Base-by-base conservation (phyloP, 2,329 filamentous ascomycete species). In the Aspergillus fischeri region DNA sequence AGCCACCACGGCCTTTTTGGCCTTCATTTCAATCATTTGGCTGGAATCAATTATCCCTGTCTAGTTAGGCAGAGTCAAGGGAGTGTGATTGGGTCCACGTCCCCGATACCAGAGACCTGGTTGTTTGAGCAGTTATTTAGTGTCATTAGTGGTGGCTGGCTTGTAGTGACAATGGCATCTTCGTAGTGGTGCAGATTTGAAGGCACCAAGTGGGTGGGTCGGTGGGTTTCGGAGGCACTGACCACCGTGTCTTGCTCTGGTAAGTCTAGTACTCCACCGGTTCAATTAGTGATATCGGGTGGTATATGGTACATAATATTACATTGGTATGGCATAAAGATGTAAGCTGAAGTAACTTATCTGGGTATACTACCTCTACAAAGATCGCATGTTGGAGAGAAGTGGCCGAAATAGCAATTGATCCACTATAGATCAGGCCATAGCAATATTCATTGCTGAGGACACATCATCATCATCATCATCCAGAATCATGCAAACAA, bases 221-320 rank as follows among this genome's bases (percentile, higher is more conserved):
- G n/a, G n/a, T 45, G 42, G 42, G 21, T 20, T 44, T 45, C 8
- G 8, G 20, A 53, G 56, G 60, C 60, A 62, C 60, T 60, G 60
- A 62, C 58, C 58, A 62, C 49, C 48, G 21, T 42, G 56, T 51
- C 60, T 45, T 47, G 14, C 51, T 38, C 51, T 52, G 57, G 50
- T 24, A 51, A 51, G 54, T 50, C 60, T 53, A 61, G 57, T 20
- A 51, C 57, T 51, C 60, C 57, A 61, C 57, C 17, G 6, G 57
- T 60, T 11, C 28, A 10, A 29, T 10, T 50, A 44, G 52, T 54
- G 44, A 48, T 42, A 50, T 3, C 4, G 11, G 4, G 11, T 14
- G 32, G 5, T 35, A 38, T 17, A 17, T 7, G 32, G 14, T 35
- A 35, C 10, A 14, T 14, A 59, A 5, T 44, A 38, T 38, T 52